These are phyloP conservation scores for Trichoderma koningii DNA, from an alignment of 2,329 filamentous ascomycete species.

Conservation along the genomic window DNA sequence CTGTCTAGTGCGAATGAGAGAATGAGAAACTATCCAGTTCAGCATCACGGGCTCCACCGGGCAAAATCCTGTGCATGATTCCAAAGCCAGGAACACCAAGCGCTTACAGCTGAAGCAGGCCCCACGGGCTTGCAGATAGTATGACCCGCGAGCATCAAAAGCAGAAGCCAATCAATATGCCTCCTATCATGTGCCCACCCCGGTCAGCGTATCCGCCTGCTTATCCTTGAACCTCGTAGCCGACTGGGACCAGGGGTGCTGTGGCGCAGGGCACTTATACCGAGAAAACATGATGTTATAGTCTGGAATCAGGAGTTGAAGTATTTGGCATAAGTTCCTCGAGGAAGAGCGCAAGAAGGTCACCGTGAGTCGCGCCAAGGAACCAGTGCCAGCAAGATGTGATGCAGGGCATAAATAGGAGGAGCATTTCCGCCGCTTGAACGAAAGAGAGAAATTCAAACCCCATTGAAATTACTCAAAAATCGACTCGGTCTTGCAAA, in stretches of 20 bases:
- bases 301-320: slow-evolving; percentile 16
- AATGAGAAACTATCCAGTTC: slow-evolving; percentile 4
- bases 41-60: slow-evolving; percentile 1
- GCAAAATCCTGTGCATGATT: slow-evolving; percentile 19
- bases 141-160: slow-evolving; percentile 6
- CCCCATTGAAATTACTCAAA: slow-evolving; percentile 1
- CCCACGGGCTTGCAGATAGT: slow-evolving; percentile 20
- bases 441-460: not conserved
- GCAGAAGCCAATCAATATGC: not conserved
- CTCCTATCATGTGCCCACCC: slow-evolving; percentile 12
- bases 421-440: slow-evolving; percentile 4
- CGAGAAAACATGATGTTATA: not conserved
- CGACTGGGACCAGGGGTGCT: not conserved
- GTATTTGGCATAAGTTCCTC: slow-evolving; percentile 13
- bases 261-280: not conserved
- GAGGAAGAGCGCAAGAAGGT: not conserved
- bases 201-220: not conserved
- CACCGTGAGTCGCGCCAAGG: not conserved
- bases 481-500: not conserved
- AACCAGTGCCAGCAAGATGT: not conserved
- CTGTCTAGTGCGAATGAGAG: not conserved
- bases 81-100: slow-evolving; percentile 21
- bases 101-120: slow-evolving; percentile 22
- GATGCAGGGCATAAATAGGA: slow-evolving; percentile 9
- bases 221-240: not conserved